Conservation (phyloP, 1,284 basidiomycete genomes). For the Kwoniella shivajii region DNA sequence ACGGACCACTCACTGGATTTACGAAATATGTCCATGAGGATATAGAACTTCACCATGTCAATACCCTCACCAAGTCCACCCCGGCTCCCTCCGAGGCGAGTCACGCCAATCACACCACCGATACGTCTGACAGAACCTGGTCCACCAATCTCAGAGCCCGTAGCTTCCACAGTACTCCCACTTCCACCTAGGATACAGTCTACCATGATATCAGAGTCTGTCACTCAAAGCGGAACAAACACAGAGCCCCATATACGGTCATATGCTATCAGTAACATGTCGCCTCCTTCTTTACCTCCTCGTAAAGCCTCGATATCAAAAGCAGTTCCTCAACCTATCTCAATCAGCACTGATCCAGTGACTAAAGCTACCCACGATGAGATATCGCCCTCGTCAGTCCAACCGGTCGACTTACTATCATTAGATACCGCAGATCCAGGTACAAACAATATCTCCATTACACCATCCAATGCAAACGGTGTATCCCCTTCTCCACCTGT, state of each 20-base stretch:
- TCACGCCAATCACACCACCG: slow-evolving; percentile 1
- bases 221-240: not conserved
- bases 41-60: no score
- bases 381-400: no score
- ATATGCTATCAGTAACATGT: no score
- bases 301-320: not conserved
- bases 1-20: no score
- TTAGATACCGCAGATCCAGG: no score
- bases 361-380: no score
- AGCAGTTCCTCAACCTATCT: not conserved
- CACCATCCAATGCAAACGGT: no score
- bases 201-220: not conserved
- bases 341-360: not conserved
- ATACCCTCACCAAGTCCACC: slow-evolving; percentile 15
- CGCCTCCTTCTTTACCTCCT: not conserved
- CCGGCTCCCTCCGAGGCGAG: not conserved
- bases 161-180: slow-evolving; percentile 7
- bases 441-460: no score
- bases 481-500: not conserved
- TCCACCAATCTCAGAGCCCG: not conserved
- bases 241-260: not conserved
- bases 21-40: no score
- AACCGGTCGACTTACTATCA: no score
- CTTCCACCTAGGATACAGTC: slow-evolving; percentile 16
- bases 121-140: not conserved